Conservation (phyloP, 129 eudicot genomes). For the Ambrosia trifida region DNA sequence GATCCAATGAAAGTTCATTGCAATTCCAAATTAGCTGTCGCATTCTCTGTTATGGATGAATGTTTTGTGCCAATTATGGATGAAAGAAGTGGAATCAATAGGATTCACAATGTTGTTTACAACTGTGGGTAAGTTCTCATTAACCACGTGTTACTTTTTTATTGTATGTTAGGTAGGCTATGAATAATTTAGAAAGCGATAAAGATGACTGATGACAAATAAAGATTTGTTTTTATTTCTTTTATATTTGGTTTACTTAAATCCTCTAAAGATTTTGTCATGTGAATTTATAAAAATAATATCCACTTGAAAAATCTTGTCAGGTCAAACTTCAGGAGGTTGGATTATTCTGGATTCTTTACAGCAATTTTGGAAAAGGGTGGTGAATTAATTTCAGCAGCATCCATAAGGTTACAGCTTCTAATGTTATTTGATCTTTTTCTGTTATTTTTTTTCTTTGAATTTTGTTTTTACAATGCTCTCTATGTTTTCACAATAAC, state of each 20-base stretch:
- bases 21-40: conserved; percentile 90
- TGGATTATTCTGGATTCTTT: conserved; percentile 66
- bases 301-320: conserved; percentile 13
- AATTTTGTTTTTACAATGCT: conserved; percentile 6
- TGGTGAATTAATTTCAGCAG: conserved; percentile 69
- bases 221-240: neutral
- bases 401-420: conserved; percentile 68
- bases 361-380: conserved; percentile 77
- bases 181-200: neutral
- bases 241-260: neutral
- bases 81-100: conserved; percentile 69
- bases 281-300: neutral
- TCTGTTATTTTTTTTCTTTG: neutral
- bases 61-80: conserved; percentile 88
- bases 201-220: neutral
- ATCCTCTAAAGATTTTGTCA: neutral
- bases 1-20: conserved; percentile 49
- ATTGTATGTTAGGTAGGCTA: neutral
- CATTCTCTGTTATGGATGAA: conserved; percentile 79
- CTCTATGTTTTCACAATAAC: conserved; percentile 1
- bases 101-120: conserved; percentile 70
- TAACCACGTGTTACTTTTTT: conserved; percentile 5
- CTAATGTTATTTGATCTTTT: neutral
- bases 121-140: conserved; percentile 74
- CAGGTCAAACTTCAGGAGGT: conserved; percentile 86